phyloP scores from a whole-genome alignment of 1,284 basidiomycete species.

The Malassezia vespertilionis region DNA sequence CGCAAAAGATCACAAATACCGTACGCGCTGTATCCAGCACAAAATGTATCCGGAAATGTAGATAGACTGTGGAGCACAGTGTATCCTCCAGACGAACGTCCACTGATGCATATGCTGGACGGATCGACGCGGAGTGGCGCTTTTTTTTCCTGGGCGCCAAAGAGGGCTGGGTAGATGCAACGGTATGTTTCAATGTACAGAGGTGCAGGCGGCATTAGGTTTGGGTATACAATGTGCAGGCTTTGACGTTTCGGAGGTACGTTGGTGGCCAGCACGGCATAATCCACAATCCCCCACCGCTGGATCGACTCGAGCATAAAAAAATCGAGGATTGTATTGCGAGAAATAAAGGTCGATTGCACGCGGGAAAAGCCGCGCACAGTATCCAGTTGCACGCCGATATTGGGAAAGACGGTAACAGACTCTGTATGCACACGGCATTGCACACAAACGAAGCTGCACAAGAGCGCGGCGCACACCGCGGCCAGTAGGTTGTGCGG shows the following conservation, averaged over 20 bases:
- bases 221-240: conserved; percentile 6
- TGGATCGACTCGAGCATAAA: conserved; percentile 29
- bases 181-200: conserved; percentile 21
- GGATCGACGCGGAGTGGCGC: conserved; percentile 16
- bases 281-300: conserved; percentile 28
- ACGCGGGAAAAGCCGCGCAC: conserved; percentile 13
- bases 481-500: too few species aligned
- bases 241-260: conserved; percentile 4
- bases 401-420: conserved; percentile 20
- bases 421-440: conserved; percentile 16
- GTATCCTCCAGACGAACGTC: conserved; percentile 55
- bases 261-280: conserved; percentile 21
- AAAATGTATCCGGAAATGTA: conserved; percentile 20
- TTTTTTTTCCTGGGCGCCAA: neutral
- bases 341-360: conserved; percentile 19
- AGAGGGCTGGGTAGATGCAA: conserved; percentile 16
- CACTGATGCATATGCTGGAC: conserved; percentile 19
- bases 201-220: conserved; percentile 22
- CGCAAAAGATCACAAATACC: conserved; percentile 19
- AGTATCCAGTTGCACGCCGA: conserved; percentile 33
- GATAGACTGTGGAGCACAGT: conserved; percentile 54
- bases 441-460: neutral
- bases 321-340: conserved; percentile 32
- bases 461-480: conserved; percentile 14
- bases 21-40: conserved; percentile 19